A percentile compares a stretch with the other conserved stretches of the same genome.
Conservation (phyloP, 441 rosid species). For the Erysimum cheiri region DNA sequence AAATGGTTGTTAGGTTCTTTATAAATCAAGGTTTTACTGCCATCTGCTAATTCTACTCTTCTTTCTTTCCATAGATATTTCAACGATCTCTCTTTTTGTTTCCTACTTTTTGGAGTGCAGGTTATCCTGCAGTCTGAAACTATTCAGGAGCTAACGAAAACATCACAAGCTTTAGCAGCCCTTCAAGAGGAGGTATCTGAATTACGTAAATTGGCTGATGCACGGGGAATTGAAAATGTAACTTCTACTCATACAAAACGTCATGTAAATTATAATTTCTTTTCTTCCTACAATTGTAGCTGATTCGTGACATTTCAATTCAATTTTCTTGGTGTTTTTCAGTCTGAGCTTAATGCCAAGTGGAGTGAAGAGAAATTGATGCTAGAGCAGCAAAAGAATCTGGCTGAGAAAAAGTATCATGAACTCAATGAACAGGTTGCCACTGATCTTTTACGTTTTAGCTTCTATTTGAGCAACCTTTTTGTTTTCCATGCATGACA, state of each 20-base stretch:
- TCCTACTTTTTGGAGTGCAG: conserved; percentile 52
- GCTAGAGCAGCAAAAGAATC: conserved; percentile 66
- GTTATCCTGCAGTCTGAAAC: conserved; percentile 96
- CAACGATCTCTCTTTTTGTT: conserved; percentile 13
- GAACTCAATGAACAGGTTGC: conserved; percentile 92
- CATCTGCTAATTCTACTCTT: conserved; percentile 8
- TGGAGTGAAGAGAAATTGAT: conserved; percentile 71
- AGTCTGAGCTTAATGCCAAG: conserved; percentile 73
- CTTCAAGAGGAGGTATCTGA: conserved; percentile 81
- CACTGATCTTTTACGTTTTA: background rate
- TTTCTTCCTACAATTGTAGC: background rate
- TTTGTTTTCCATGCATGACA: conserved; percentile 22
- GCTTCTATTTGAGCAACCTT: conserved; percentile 19
- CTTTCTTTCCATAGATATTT: conserved; percentile 8
- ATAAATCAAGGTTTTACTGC: conserved; percentile 4
- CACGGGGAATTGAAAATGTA: conserved; percentile 74
- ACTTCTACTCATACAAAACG: conserved; percentile 27
- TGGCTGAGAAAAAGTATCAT: conserved; percentile 72
- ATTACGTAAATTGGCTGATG: conserved; percentile 69
- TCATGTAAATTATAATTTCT: background rate
- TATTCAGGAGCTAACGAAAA: conserved; percentile 90
- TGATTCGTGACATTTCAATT: conserved; percentile 15
- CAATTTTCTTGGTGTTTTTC: conserved; percentile 38
- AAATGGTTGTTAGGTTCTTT: conserved; percentile 16
- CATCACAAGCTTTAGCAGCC: conserved; percentile 76